These are phyloP conservation scores for Schizochytrium sp. DNA, from an alignment of 108 stramenopile genomes.

Conservation along the genomic window DNA sequence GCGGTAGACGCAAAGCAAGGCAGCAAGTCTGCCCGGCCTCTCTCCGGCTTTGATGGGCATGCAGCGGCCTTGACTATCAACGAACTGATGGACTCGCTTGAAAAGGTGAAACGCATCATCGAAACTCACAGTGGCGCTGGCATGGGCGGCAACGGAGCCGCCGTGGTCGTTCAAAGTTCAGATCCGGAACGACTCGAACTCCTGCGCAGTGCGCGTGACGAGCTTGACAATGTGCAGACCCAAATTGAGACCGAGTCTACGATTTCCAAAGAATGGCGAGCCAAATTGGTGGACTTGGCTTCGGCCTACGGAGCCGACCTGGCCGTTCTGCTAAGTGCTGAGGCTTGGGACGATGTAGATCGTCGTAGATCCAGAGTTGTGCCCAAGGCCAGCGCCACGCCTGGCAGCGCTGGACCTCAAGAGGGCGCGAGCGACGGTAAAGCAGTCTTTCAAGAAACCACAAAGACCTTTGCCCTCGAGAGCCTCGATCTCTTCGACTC, in stretches of 20 bases:
- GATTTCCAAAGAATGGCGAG: background rate
- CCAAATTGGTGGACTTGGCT: conserved; percentile 1
- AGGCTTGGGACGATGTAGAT: conserved; percentile 10
- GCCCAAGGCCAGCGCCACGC: background rate
- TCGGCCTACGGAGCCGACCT: background rate
- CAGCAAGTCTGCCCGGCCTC: background rate
- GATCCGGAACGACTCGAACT: background rate
- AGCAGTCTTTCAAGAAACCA: background rate
- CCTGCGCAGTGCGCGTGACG: background rate
- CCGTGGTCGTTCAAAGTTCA: background rate
- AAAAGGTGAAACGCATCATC: conserved; percentile 8
- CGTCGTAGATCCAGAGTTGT: background rate
- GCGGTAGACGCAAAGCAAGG: background rate
- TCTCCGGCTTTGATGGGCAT: background rate
- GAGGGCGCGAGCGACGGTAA: background rate
- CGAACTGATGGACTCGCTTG: background rate
- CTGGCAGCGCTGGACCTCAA: no score
- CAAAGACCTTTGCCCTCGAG: background rate
- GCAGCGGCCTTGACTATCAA: background rate
- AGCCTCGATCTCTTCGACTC: background rate
- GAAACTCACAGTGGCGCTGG: background rate
- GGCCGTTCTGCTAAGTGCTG: background rate
- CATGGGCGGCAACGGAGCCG: background rate
- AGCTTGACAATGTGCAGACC: background rate
- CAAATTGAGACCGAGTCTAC: background rate